phyloP scores from a whole-genome alignment of 2,329 filamentous ascomycete genomes.

The Aureobasidium mangrovei region DNA sequence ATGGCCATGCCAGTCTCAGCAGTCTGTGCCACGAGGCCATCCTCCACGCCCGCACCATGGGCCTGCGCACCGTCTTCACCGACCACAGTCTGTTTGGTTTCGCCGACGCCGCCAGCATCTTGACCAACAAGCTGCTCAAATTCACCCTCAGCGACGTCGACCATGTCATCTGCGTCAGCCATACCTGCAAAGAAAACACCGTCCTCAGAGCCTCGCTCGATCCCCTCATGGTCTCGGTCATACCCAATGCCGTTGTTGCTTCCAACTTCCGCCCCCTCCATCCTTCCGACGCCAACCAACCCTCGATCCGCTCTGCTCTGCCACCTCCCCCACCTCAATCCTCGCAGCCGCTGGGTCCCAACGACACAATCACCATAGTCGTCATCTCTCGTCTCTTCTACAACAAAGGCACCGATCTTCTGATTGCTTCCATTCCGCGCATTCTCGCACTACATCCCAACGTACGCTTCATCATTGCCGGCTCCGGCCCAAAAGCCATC shows the following conservation, averaged over 20 bases:
- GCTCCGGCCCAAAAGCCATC: constrained; percentile 91
- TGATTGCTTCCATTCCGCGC: constrained; percentile 91
- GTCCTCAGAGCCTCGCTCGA: constrained; percentile 90
- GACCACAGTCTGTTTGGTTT: constrained; percentile 97
- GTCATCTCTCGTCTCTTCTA: constrained; percentile 97
- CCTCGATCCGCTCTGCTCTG: constrained; percentile 34
- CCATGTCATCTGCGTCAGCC: constrained; percentile 95
- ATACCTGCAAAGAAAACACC: constrained; percentile 98
- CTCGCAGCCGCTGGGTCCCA: constrained; percentile 63
- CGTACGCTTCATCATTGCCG: constrained; percentile 93
- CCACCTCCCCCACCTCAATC: constrained; percentile 42
- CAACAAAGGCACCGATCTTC: constrained; percentile 93
- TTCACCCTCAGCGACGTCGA: constrained; percentile 95
- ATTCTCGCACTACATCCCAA: constrained; percentile 85
- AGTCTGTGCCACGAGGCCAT: constrained; percentile 92
- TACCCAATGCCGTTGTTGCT: constrained; percentile 93
- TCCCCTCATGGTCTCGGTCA: constrained; percentile 93
- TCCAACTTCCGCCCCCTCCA: constrained; percentile 81
- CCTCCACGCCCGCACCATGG: constrained; percentile 91
- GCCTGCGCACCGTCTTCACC: constrained; percentile 88
- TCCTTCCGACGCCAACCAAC: constrained; percentile 25
- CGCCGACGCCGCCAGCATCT: constrained; percentile 87
- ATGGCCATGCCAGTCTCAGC: constrained; percentile 91
- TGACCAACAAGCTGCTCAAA: constrained; percentile 95
- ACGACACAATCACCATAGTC: constrained; percentile 88